Evolutionary conservation across 805 yeast species (phyloP).

Genomic region (Zygotorulaspora chibaensis): DNA sequence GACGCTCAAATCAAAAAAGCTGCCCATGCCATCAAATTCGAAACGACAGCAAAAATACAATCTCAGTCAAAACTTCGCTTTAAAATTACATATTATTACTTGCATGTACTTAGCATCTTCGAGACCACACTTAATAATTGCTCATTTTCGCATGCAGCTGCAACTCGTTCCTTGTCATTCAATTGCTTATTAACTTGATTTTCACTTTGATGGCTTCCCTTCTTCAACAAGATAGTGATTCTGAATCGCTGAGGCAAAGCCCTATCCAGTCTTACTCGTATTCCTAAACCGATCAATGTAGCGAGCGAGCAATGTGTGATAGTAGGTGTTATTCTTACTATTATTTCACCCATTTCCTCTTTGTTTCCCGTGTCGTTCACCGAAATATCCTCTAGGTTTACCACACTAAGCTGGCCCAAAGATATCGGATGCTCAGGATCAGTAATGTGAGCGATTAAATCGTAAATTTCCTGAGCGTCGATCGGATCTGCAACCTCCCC

Average conservation of each 20-base stretch:
- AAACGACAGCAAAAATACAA: neutral
- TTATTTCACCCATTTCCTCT: constrained; percentile 63
- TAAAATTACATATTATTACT: constrained; percentile 19
- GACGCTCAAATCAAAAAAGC: neutral
- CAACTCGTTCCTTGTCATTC: constrained; percentile 95
- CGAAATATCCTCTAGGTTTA: constrained; percentile 73
- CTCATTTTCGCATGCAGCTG: constrained; percentile 97
- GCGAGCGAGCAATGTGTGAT: constrained; percentile 97
- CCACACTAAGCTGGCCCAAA: constrained; percentile 90
- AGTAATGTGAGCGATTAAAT: constrained; percentile 76
- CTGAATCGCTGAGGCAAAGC: constrained; percentile 82
- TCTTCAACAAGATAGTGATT: constrained; percentile 71
- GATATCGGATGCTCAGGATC: constrained; percentile 98
- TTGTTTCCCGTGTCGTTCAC: constrained; percentile 56
- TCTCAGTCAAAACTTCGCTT: neutral
- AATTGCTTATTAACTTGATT: constrained; percentile 93
- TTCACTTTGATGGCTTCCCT: constrained; percentile 95
- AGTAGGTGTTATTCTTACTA: constrained; percentile 89
- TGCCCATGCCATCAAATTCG: neutral
- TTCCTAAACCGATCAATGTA: constrained; percentile 91
- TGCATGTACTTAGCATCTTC: constrained; percentile 85
- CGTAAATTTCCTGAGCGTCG: constrained; percentile 87
- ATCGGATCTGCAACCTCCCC: constrained; percentile 49
- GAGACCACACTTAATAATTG: constrained; percentile 87
- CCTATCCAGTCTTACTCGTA: constrained; percentile 85